phyloP scores from a whole-genome alignment of 305 asterid genomes.

The Fraxinus paxiana region DNA sequence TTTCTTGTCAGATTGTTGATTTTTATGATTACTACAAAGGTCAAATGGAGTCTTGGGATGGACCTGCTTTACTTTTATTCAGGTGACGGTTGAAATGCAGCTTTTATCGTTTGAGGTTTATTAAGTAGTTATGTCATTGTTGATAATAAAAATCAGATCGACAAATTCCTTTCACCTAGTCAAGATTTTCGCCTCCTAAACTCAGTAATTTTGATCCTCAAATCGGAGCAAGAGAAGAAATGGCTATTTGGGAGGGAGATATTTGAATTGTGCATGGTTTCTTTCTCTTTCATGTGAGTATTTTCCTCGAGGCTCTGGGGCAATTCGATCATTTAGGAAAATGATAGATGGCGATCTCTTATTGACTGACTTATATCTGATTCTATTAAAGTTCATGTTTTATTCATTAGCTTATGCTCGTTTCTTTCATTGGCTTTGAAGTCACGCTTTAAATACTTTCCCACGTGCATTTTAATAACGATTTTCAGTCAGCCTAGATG shows the following conservation, averaged over 20 bases:
- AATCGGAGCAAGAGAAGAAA: background rate
- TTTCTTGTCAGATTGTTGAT: constrained; percentile 63
- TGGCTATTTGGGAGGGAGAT: background rate
- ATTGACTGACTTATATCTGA: background rate
- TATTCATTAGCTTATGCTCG: background rate
- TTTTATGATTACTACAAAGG: constrained; percentile 97
- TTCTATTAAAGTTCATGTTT: background rate
- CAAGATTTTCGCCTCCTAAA: background rate
- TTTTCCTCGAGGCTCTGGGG: background rate
- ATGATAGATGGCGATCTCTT: background rate
- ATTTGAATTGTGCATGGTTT: background rate
- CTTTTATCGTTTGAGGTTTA: constrained; percentile 20
- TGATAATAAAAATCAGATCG: background rate
- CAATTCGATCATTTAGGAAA: background rate
- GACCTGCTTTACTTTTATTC: constrained; percentile 97
- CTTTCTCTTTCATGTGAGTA: background rate
- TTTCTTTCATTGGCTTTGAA: background rate
- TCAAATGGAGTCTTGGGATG: constrained; percentile 99
- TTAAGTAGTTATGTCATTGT: background rate
- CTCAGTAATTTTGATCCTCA: background rate
- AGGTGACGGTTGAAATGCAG: constrained; percentile 53
- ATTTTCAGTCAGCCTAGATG: too few relatives aligned
- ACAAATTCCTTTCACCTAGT: background rate
- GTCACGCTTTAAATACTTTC: too few relatives aligned
- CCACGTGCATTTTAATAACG: background rate